Evolutionary conservation across 331 rosid species (phyloP).

Genomic region (Saraca asoca): DNA sequence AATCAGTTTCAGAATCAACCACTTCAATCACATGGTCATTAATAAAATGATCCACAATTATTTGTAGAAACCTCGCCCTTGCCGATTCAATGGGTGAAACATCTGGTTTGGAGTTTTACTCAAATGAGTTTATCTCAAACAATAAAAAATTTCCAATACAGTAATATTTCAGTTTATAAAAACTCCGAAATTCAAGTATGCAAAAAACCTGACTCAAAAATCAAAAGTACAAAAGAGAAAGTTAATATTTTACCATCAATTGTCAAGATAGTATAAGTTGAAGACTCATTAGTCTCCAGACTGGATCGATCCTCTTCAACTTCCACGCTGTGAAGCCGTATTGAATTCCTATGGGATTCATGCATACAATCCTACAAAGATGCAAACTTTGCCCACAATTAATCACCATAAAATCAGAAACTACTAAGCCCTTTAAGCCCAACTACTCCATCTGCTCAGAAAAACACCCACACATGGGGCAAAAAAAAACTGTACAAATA

Average conservation of each 20-base stretch:
- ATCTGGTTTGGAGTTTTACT: conserved; percentile 55
- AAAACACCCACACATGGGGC: background rate
- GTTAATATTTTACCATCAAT: conserved; percentile 54
- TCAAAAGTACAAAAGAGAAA: background rate
- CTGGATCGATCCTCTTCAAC: conserved; percentile 81
- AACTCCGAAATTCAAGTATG: background rate
- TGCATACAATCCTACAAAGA: conserved; percentile 68
- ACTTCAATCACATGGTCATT: conserved; percentile 55
- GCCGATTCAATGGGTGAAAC: conserved; percentile 82
- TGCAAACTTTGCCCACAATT: background rate
- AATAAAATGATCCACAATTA: conserved; percentile 82
- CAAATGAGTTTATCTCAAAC: conserved; percentile 36
- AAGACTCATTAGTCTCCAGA: conserved; percentile 65
- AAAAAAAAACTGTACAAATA: background rate
- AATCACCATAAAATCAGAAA: background rate
- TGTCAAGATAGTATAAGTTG: conserved; percentile 56
- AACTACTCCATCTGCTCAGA: background rate
- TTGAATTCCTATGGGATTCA: conserved; percentile 59
- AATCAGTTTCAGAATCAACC: conserved; percentile 67
- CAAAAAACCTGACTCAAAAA: background rate
- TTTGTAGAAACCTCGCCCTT: conserved; percentile 78
- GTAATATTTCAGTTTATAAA: background rate
- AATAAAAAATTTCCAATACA: background rate
- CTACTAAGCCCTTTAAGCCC: background rate
- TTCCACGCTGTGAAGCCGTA: conserved; percentile 69